Base-by-base conservation (phyloP, 352 stramenopile species). In the Aphanomyces invadans region DNA sequence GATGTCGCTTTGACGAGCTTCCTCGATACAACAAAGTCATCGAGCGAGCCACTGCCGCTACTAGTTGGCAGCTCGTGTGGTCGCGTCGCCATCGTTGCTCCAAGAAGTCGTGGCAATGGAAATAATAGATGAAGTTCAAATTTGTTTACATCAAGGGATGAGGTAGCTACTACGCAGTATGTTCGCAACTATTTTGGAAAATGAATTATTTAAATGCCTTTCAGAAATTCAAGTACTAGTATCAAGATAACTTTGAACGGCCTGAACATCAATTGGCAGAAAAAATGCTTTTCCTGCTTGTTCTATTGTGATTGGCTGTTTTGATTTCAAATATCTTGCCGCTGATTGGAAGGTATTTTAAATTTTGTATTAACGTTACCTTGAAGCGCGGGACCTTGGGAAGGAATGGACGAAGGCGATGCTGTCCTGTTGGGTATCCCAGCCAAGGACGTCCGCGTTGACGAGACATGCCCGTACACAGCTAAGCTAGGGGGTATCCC, bases 401-500 rank as follows among this genome's bases (percentile, higher is more conserved):
- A 38, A 76, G 60, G 54, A 73, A 85, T 85, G 74, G 80, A 86
- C 62, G 74, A 88, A 29, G 74, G 82, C 60, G 73, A 75, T 19
- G 72, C 74, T 10, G 79, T 92, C 69, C 72, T 91, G 66, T 73
- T 93, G 38, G 84, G 84, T 61, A 77, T 78, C 21, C 76, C 90
- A 49, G 76, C 89, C 61, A 79, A 88, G 70, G 76, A 76, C 29
- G 79, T 87, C 42, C 73, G 69, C 59, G 80, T 91, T 4, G 77
- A 93, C 57, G 76, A 86, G 32, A 64, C 44, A 23, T 88, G 80
- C 4, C 82, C 84, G 4, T 89, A 80, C 42, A 78, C 81, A n/a
- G 88, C 78, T 75, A 93, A 93, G 52, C 79, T 80, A 9, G 84
- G 84, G 42, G 84, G 84, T n/a, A 73, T 72, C n/a, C 80, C 84